These are phyloP conservation scores for Gastrolobium villosum DNA, from an alignment of 306 rosid species.

Conservation along the genomic window DNA sequence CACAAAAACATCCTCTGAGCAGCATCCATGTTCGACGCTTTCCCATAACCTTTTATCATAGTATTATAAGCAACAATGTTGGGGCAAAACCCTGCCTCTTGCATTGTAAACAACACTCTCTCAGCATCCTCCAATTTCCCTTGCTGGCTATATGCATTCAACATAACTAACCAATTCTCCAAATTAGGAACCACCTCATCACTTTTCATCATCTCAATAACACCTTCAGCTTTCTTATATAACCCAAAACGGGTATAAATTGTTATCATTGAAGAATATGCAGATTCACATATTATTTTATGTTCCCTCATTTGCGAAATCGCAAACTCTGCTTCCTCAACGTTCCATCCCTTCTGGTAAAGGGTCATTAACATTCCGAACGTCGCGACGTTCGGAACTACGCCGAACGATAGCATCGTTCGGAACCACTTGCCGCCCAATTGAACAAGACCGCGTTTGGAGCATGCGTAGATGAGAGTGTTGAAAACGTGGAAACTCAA, in stretches of 20 bases:
- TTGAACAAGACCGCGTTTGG: slow-evolving; percentile 57
- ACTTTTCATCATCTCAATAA: slow-evolving; percentile 63
- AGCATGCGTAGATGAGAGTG: slow-evolving; percentile 71
- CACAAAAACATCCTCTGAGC: slow-evolving; percentile 71
- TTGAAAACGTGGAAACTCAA: slow-evolving; percentile 71
- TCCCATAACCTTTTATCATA: slow-evolving; percentile 92
- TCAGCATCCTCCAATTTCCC: slow-evolving; percentile 85
- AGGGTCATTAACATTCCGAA: slow-evolving; percentile 87
- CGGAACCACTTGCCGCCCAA: slow-evolving; percentile 73
- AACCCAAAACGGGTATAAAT: slow-evolving; percentile 73
- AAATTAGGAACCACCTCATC: slow-evolving; percentile 61
- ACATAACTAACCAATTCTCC: slow-evolving; percentile 81
- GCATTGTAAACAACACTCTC: slow-evolving; percentile 60
- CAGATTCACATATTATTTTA: slow-evolving; percentile 70
- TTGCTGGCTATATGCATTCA: slow-evolving; percentile 83
- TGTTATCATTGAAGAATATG: slow-evolving; percentile 82
- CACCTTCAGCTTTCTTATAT: slow-evolving; percentile 71
- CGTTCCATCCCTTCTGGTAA: slow-evolving; percentile 70
- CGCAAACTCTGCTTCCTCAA: slow-evolving; percentile 82
- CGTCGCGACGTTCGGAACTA: slow-evolving; percentile 75
- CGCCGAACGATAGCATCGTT: slow-evolving; percentile 69
- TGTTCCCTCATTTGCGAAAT: slow-evolving; percentile 67
- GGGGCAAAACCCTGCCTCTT: slow-evolving; percentile 64
- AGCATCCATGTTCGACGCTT: slow-evolving; percentile 74
- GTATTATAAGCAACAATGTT: slow-evolving; percentile 84